These are phyloP conservation scores for Aspergillus pseudoviridinutans DNA, from an alignment of 2,329 filamentous ascomycete species.

Conservation along the genomic window DNA sequence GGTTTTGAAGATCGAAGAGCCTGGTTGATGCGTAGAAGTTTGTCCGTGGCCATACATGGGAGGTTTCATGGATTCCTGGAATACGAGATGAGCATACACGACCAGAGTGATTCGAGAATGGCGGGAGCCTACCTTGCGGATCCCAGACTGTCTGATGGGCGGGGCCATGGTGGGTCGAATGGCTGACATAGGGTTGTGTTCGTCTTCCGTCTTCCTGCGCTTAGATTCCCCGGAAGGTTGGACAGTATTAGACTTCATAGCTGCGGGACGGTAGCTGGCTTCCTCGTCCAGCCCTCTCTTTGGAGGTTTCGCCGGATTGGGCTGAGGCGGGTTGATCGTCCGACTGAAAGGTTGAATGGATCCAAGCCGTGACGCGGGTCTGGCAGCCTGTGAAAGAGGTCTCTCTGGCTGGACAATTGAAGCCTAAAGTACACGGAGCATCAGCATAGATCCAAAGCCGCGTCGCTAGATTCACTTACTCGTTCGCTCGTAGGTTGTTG, in stretches of 20 bases:
- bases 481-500: slow-evolving; percentile 36
- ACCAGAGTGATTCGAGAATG: neutral
- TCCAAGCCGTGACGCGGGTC: slow-evolving; percentile 48
- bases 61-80: slow-evolving; percentile 33
- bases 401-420: slow-evolving; percentile 30
- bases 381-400: slow-evolving; percentile 30
- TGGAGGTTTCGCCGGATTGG: slow-evolving; percentile 65
- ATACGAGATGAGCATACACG: neutral
- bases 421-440: slow-evolving; percentile 13
- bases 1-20: slow-evolving; percentile 35
- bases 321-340: slow-evolving; percentile 58
- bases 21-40: slow-evolving; percentile 28
- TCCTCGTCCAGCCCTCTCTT: slow-evolving; percentile 70
- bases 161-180: slow-evolving; percentile 71
- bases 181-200: slow-evolving; percentile 60
- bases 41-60: slow-evolving; percentile 40
- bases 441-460: neutral
- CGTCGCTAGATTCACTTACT: slow-evolving; percentile 23
- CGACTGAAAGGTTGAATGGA: slow-evolving; percentile 55
- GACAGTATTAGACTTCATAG: slow-evolving; percentile 41
- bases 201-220: slow-evolving; percentile 71
- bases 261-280: slow-evolving; percentile 45
- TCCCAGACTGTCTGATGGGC: slow-evolving; percentile 75
- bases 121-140: slow-evolving; percentile 58
- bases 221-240: slow-evolving; percentile 71